Conservation (phyloP, 495 filamentous ascomycete genomes). For the Aspergillus mulundensis region DNA sequence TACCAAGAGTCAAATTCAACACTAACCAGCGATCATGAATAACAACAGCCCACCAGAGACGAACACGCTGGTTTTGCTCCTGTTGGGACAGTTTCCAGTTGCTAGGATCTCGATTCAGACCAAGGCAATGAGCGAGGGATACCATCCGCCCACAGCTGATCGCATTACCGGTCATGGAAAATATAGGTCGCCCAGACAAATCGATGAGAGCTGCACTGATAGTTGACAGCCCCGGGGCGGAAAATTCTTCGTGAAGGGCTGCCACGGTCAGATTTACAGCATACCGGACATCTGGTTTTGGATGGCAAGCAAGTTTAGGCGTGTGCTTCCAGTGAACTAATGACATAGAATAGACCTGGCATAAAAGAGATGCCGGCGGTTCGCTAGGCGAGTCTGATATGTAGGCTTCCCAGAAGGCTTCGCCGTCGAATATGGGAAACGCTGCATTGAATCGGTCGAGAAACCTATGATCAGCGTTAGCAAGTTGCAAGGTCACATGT, state of each 20-base stretch:
- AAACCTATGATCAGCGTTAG: conserved; percentile 32
- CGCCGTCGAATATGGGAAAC: conserved; percentile 52
- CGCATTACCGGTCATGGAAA: conserved; percentile 51
- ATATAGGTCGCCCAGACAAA: conserved; percentile 47
- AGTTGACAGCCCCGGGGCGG: conserved; percentile 46
- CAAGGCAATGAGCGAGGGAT: conserved; percentile 49
- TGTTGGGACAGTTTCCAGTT: conserved; percentile 45
- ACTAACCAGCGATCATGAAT: conserved; percentile 52
- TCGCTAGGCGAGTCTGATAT: conserved; percentile 37
- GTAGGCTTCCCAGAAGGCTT: conserved; percentile 44
- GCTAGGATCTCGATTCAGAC: conserved; percentile 47
- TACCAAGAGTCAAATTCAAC: neutral
- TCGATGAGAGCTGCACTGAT: conserved; percentile 47
- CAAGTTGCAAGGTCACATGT: neutral
- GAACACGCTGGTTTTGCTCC: conserved; percentile 46
- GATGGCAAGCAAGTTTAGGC: conserved; percentile 40
- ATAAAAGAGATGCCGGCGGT: conserved; percentile 49
- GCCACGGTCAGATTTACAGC: conserved; percentile 50
- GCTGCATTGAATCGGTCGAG: conserved; percentile 49
- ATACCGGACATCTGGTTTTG: conserved; percentile 48
- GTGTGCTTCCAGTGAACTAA: conserved; percentile 49
- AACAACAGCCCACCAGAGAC: conserved; percentile 52
- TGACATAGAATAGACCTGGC: conserved; percentile 50
- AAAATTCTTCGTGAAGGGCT: conserved; percentile 49
- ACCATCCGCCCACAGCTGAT: conserved; percentile 48